Base-by-base conservation (phyloP, 257 asterid species). In the Euphrasia confusa region DNA sequence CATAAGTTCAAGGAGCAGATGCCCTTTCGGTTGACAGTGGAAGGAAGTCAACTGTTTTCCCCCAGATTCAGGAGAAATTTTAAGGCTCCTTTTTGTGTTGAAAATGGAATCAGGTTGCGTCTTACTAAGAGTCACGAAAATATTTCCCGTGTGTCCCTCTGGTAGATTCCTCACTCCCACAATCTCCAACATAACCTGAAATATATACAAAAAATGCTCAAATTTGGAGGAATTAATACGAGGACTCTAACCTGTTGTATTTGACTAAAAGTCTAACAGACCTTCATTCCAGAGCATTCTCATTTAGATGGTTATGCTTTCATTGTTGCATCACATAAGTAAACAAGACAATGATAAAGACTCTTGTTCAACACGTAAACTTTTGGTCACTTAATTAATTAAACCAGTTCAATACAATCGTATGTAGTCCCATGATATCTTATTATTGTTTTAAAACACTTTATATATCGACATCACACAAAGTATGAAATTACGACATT, bases 151-250 rank as follows among this genome's bases (percentile, higher is more conserved):
- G 64, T 69, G 79, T 52, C 72, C 83, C 59, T 79, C 79, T 2
- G 87, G 82, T 18, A 83, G 67, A 63, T 88, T 81, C 68, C 78
- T 78, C 58, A 88, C 75, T 40, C 73, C 71, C 70, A 85, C 81
- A 71, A 88, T 79, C 80, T 85, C 96, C 79, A 88, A 57, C 96
- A 85, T 85, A 52, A 85, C 94, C 94, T 84, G 82, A 49, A 64
- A 71, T 58, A 28, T 68, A 26, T 26, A 60, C 61, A 21, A 68
- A 56, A 7, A 33, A 33, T 33, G 39, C 6, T 33, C 7, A 33
- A 33, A 33, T 33, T 33, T 33, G 39, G 7, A 33, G 39, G 39
- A 33, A 33, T 33, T 4, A 33, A 33, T 33, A 33, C 7, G 39
- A 33, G 39, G 9, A 5, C 2, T 33, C 7, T 4, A 33, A 33